These are phyloP conservation scores for Solanum piurae DNA, from an alignment of 257 asterid genomes.

Conservation along the genomic window DNA sequence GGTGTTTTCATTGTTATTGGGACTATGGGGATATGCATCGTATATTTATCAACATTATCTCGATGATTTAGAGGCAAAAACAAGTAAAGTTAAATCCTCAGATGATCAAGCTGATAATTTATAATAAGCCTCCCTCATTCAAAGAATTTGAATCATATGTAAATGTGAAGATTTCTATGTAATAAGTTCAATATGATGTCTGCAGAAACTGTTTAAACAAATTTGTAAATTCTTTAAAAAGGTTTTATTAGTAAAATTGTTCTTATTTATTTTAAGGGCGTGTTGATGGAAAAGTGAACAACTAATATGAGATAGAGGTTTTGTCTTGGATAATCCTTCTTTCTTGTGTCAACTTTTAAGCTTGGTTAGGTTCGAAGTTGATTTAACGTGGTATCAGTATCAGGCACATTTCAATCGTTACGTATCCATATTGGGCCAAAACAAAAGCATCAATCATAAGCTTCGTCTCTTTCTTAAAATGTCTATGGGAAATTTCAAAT, in stretches of 20 bases:
- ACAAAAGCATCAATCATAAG: too few relatives aligned
- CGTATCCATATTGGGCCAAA: not conserved
- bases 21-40: conserved; percentile 29
- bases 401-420: not conserved
- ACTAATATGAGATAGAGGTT: not conserved
- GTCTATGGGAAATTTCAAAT: too few relatives aligned
- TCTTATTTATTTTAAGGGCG: not conserved
- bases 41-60: conserved; percentile 29
- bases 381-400: too few relatives aligned
- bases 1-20: conserved; percentile 23
- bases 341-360: too few relatives aligned
- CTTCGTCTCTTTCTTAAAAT: too few relatives aligned
- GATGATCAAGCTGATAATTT: not conserved
- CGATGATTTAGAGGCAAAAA: not conserved
- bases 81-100: not conserved
- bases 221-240: too few relatives aligned
- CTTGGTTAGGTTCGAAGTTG: too few relatives aligned
- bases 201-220: too few relatives aligned
- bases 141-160: not conserved
- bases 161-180: not conserved
- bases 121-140: not conserved
- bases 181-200: not conserved
- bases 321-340: not conserved
- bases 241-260: not conserved
- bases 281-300: not conserved